Base-by-base conservation (phyloP, 2,329 filamentous ascomycete genomes). In the Huntiella moniliformis region DNA sequence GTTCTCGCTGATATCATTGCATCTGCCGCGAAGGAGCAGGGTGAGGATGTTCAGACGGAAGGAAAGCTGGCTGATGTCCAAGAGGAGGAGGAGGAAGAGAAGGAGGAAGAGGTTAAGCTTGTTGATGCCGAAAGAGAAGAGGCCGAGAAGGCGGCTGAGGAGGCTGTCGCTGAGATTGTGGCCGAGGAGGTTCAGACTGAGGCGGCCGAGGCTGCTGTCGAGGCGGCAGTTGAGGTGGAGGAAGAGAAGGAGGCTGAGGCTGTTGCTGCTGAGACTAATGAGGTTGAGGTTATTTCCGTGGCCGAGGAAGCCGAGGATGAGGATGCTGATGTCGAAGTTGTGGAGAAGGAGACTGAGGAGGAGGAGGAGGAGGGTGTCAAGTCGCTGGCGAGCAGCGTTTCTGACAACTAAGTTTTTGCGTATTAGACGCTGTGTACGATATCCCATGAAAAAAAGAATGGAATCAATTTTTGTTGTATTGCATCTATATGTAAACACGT, bases 241-340 rank as follows among this genome's bases (percentile, higher is more conserved):
- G 37, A 41, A 13, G 33, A 34, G 34, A 34, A 33, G 16, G 38
- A 44, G 37, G 38, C 22, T 7, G 33, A 13, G 44, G 13, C 11
- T 16, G 44, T 39, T 36, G 44, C 34, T 32, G 13, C 40, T 33
- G 40, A 42, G 40, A 42, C 33, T 13, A 32, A 42, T n/a, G 15
- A 12, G 11, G 40, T 17, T 28, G 33, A 28, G 12, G 28, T 8
- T 28, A 28, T 2, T 7, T 8, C 22, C 8, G 37, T 12, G 15
- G 5, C 37, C 31, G 44, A 45, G 22, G 44, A 45, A n/a, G 35
- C 13, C 22, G 28, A 22, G 16, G 43, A 40, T 35, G 39, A 42
- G 45, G 40, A 15, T 39, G 37, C n/a, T 15, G 37, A 39, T 10
- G 15, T 39, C 7, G 16, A 28, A 7, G 22, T 28, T 28, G 22